Evolutionary conservation across 2,329 filamentous ascomycete genomes (phyloP), one percentile per base, ranked within the genome.

Genomic region (Pyrenophora teres): DNA sequence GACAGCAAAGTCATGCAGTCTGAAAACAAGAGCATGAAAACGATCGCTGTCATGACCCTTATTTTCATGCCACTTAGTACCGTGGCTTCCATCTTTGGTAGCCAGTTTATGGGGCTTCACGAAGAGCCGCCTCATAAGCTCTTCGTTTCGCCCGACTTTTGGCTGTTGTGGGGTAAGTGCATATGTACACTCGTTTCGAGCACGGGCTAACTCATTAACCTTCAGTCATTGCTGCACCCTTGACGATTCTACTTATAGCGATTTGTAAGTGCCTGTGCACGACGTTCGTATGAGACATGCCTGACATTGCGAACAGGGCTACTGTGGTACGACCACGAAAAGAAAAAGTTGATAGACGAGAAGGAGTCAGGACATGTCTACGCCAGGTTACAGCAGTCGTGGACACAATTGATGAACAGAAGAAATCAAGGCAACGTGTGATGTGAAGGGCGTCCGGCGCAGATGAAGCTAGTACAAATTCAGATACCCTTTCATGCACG

Each of bases 21-120:
- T 7, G 75, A 78, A 52, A 74, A 67, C 33, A 67, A 71, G 13
- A 76, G 74, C 10, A 78, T 79, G 77, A 77, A 77, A 58, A 76
- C 74, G 0, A 77, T 79, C 15, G 77, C 77, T 0, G 66, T 78
- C 7, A 64, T 76, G 53, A 78, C 77, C 1, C 55, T 78, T 15
- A 64, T 76, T 4, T 78, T 78, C 65, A 67, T 79, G 35, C 77
- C 77, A 2, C 65, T 73, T 1, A 70, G 74, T 2, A 73, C 74
- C 1, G 56, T 70, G 0, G 67, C 69, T 0, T 54, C 60, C 0
- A 64, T 71, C 2, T 70, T 71, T 18, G 65, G 69, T 1, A 67
- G 62, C 13, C 65, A 69, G 12, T 68, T 70, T 36, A 69, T 71
- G 44, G 53, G 50, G 30, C 30, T 69, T 1, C 41, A 62, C 2